These are phyloP conservation scores for Tulasnella sp. DNA, from an alignment of 768 basidiomycete genomes.

Conservation along the genomic window DNA sequence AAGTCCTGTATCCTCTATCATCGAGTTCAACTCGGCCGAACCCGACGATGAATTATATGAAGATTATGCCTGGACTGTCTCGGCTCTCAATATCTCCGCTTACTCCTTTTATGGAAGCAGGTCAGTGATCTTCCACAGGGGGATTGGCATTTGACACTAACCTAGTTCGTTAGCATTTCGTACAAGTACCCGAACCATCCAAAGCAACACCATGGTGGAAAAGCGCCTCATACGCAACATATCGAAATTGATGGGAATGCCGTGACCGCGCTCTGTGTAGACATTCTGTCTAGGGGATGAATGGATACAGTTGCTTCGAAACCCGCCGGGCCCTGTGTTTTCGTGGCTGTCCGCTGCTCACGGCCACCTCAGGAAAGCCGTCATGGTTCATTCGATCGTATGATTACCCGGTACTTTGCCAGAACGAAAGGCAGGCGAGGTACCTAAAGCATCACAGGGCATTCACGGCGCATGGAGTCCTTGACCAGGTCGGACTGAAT, in stretches of 20 bases:
- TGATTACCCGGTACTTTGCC: too few species aligned
- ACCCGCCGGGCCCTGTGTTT: too few species aligned
- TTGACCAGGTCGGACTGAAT: too few species aligned
- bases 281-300: not conserved
- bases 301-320: not conserved
- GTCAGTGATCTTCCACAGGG: not conserved
- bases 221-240: not conserved
- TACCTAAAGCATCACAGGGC: too few species aligned
- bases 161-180: not conserved
- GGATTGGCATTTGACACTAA: not conserved
- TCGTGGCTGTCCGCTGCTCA: too few species aligned
- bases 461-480: too few species aligned
- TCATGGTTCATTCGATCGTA: too few species aligned
- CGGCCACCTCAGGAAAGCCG: too few species aligned
- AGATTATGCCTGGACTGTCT: slow-evolving; percentile 37
- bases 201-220: too few species aligned
- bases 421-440: too few species aligned
- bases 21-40: slow-evolving; percentile 36
- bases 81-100: not conserved
- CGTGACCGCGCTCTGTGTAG: slow-evolving; percentile 8
- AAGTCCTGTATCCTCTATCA: slow-evolving; percentile 38
- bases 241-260: slow-evolving; percentile 8
- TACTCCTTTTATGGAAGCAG: slow-evolving; percentile 2
- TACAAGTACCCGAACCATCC: not conserved
- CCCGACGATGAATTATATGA: not conserved